Base-by-base conservation (phyloP, 306 rosid genomes). In the Casuarina glauca region DNA sequence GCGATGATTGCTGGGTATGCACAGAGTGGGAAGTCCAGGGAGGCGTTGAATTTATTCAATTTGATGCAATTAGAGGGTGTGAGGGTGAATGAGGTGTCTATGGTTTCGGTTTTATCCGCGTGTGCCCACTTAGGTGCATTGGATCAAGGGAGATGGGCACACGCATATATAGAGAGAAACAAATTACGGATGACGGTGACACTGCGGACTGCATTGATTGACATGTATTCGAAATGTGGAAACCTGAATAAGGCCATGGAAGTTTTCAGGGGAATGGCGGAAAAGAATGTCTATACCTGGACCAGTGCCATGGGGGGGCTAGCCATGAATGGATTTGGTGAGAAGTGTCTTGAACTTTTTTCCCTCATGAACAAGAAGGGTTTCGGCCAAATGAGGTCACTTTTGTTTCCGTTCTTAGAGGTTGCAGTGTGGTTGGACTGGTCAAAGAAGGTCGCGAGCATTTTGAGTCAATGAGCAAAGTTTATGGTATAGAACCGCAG, bases 171-270 rank as follows among this genome's bases (percentile, higher is more conserved):
- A 3, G 88, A 86, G 77, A 91, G 77, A 70, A 83, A 80, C 70
- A 84, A 77, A 82, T 44, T 91, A 3, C 44, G 69, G 58, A 76
- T 91, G 78, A 86, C 87, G 0, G 80, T 91, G 75, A 69, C 79
- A 0, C 67, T 91, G 10, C 91, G 90, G 70, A 89, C 93, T 19
- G 86, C 90, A 2, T 81, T 89, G 9, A 4, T 91, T 39, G 93
- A 91, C 67, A 89, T 87, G 92, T 91, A 91, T 72, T 87, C 86
- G 0, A 89, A 89, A 74, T 91, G 92, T 53, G 91, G 97, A 71
- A 71, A 76, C 77, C 57, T 88, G 76, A 73, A 79, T 2, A 91
- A 82, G 89, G 93, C 91, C 16, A 80, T 88, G 89, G 89, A 89
- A 35, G 82, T 89, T 11, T 89, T 89, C 58, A 74, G 85, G 89